phyloP scores from a whole-genome alignment of 2,329 filamentous ascomycete species.

The Neofusicoccum parvum region DNA sequence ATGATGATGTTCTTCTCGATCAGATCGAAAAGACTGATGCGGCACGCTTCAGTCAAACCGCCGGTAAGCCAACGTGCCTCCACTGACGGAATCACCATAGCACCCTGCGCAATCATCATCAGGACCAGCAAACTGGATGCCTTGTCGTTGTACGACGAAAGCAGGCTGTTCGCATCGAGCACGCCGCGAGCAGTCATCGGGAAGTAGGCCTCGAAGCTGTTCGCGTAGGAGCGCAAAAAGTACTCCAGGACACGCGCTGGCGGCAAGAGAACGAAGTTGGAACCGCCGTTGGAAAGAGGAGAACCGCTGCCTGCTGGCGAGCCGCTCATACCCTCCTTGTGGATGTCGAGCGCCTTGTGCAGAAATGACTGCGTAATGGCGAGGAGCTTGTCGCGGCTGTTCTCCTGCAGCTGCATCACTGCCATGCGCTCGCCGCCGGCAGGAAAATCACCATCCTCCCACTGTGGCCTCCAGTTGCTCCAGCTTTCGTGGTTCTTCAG shows the following conservation, averaged over 20 bases:
- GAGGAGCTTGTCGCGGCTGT: conserved; percentile 69
- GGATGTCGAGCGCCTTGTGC: conserved; percentile 70
- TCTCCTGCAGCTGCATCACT: conserved; percentile 53
- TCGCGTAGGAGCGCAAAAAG: conserved; percentile 67
- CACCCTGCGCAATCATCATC: conserved; percentile 73
- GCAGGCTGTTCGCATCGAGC: conserved; percentile 68
- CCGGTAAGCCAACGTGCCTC: conserved; percentile 68
- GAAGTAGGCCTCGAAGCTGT: conserved; percentile 68
- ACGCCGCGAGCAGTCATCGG: conserved; percentile 62
- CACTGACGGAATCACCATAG: conserved; percentile 64
- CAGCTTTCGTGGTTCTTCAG: conserved; percentile 55
- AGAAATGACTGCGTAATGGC: conserved; percentile 71
- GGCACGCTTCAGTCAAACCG: conserved; percentile 69
- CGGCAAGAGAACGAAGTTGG: conserved; percentile 67
- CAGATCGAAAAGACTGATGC: conserved; percentile 71
- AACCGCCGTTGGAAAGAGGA: conserved; percentile 53
- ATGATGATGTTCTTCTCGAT: conserved; percentile 73
- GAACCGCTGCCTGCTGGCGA: conserved; percentile 44
- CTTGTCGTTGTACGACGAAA: conserved; percentile 63
- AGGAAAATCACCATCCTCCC: conserved; percentile 52
- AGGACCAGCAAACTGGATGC: conserved; percentile 67
- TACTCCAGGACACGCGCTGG: conserved; percentile 68
- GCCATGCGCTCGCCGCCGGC: conserved; percentile 47
- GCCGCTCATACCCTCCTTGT: conserved; percentile 54
- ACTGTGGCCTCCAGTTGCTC: conserved; percentile 54